phyloP scores from a whole-genome alignment of 768 basidiomycete genomes.

The Candolleomyces eurysporus region DNA sequence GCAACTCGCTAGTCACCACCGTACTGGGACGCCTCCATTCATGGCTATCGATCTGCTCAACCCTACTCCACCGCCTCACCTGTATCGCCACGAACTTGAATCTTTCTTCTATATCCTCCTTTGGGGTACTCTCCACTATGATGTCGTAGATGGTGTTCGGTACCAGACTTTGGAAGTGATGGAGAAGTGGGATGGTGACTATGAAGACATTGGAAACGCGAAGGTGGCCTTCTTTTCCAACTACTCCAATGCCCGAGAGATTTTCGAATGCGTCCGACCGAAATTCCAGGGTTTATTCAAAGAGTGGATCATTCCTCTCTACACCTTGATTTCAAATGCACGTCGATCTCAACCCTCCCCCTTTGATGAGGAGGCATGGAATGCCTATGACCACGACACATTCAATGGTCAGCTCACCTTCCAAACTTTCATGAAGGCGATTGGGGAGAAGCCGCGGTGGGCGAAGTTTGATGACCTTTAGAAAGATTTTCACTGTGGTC shows the following conservation, averaged over 20 bases:
- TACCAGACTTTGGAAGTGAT: neutral
- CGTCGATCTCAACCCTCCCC: neutral
- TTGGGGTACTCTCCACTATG: conserved; percentile 16
- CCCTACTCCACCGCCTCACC: neutral
- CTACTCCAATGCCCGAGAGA: too few relatives aligned
- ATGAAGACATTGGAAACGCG: neutral
- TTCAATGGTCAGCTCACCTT: neutral
- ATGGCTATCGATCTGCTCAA: conserved; percentile 22
- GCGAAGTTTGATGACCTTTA: too few relatives aligned
- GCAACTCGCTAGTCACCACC: conserved; percentile 1
- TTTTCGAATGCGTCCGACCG: neutral
- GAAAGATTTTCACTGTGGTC: too few relatives aligned
- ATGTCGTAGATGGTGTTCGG: neutral
- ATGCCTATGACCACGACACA: neutral
- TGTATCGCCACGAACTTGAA: conserved; percentile 23
- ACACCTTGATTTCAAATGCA: neutral
- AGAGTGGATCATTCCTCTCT: conserved; percentile 1
- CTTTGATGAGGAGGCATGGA: neutral
- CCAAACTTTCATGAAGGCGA: neutral
- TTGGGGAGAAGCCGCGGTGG: neutral
- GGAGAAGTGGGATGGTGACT: too few relatives aligned
- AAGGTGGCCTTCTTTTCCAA: too few relatives aligned
- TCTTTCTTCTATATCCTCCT: conserved; percentile 22
- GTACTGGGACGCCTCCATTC: conserved; percentile 27
- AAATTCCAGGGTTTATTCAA: neutral